A percentile compares a stretch with the other conserved stretches of the same genome.
phyloP scores from a whole-genome alignment of 163 green algal species.

The Prototheca wickerhamii region DNA sequence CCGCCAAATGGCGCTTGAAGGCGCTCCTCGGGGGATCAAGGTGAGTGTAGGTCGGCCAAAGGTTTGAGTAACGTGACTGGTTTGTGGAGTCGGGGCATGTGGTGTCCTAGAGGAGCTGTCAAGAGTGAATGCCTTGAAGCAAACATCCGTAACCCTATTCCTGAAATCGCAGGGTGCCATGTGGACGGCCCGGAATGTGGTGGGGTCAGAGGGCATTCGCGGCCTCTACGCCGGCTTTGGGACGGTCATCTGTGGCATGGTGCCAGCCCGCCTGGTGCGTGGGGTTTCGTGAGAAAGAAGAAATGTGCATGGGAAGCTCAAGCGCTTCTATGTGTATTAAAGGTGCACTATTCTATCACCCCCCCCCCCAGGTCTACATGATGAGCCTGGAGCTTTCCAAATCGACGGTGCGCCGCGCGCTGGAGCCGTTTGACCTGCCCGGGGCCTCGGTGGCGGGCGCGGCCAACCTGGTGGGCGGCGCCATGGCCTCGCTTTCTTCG shows the following conservation, averaged over 20 bases:
- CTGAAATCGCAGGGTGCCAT: slow-evolving; percentile 32
- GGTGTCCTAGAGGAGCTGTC: too few relatives aligned
- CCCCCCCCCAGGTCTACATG: slow-evolving; percentile 54
- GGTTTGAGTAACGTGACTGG: too few relatives aligned
- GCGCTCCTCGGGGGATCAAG: slow-evolving; percentile 29
- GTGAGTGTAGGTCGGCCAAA: slow-evolving; percentile 5
- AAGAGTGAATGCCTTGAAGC: not conserved
- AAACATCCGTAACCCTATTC: not conserved
- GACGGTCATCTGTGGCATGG: slow-evolving; percentile 70
- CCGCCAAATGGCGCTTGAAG: slow-evolving; percentile 66
- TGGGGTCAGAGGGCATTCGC: slow-evolving; percentile 44
- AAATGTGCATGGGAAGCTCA: not conserved
- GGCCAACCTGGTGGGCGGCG: slow-evolving; percentile 62
- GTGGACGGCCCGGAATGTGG: slow-evolving; percentile 32
- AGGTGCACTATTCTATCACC: not conserved
- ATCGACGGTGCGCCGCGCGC: slow-evolving; percentile 7
- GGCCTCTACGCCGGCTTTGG: slow-evolving; percentile 81
- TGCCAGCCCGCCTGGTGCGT: slow-evolving; percentile 18
- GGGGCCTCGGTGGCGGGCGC: slow-evolving; percentile 39
- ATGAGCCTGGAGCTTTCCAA: slow-evolving; percentile 62
- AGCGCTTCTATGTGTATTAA: not conserved
- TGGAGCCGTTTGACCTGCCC: slow-evolving; percentile 22
- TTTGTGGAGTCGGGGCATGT: too few relatives aligned
- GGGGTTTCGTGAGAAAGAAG: not conserved
- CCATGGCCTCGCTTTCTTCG: slow-evolving; percentile 50